Conservation (phyloP, 169 alveolate genomes). For the Cryptosporidium parvum region DNA sequence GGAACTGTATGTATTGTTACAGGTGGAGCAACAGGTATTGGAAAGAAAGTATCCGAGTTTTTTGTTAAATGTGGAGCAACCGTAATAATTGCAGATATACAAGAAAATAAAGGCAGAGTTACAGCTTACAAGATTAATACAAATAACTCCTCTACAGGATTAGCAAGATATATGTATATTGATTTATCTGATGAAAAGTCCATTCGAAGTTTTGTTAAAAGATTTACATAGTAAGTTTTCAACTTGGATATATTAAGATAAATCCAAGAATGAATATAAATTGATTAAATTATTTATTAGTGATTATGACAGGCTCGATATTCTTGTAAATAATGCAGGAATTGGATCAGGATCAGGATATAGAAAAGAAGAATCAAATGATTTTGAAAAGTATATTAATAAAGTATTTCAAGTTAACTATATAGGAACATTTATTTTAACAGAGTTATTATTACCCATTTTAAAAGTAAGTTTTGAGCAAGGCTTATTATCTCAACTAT, state of each 20-base stretch:
- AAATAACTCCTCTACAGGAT: constrained; percentile 8
- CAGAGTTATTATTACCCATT: constrained; percentile 38
- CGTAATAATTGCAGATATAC: constrained; percentile 60
- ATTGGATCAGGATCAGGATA: constrained; percentile 26
- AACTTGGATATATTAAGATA: not conserved
- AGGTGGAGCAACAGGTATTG: constrained; percentile 74
- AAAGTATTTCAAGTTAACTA: constrained; percentile 39
- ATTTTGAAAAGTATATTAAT: not conserved
- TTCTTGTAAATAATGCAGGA: constrained; percentile 67
- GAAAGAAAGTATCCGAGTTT: constrained; percentile 29
- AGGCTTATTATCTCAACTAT: not conserved
- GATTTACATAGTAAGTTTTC: constrained; percentile 58
- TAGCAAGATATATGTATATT: constrained; percentile 61
- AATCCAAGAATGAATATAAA: not conserved
- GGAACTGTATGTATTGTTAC: constrained; percentile 68
- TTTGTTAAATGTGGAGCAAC: constrained; percentile 65
- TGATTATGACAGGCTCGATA: constrained; percentile 60
- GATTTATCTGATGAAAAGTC: constrained; percentile 26
- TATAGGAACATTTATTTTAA: constrained; percentile 52
- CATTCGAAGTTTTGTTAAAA: constrained; percentile 41
- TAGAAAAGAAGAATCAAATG: not conserved
- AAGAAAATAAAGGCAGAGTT: constrained; percentile 43
- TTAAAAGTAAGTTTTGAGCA: constrained; percentile 22
- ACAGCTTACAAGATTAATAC: constrained; percentile 61
- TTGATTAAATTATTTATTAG: not conserved